phyloP scores from a whole-genome alignment of 2,329 filamentous ascomycete genomes.

The Neurospora crassa region DNA sequence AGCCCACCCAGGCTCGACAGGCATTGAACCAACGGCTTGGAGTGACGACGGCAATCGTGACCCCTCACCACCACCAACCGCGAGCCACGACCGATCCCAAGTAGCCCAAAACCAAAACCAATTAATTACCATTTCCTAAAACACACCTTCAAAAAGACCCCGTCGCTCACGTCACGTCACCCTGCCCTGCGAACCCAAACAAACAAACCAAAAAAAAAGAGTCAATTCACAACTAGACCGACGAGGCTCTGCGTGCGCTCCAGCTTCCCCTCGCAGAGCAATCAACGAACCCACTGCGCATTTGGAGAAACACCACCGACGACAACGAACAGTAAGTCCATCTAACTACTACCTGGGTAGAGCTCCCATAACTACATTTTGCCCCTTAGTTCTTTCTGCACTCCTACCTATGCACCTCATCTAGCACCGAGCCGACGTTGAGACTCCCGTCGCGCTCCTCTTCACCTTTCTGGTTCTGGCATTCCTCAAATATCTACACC shows the following conservation, averaged over 20 bases:
- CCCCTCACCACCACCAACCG: slow-evolving; percentile 14
- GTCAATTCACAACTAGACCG: background rate
- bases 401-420: background rate
- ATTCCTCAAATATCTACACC: background rate
- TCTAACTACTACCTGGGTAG: background rate
- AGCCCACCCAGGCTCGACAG: background rate
- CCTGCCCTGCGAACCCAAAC: slow-evolving; percentile 1
- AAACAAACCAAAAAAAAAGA: background rate
- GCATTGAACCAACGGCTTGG: background rate
- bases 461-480: background rate
- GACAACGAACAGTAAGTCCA: background rate
- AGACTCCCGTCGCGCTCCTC: background rate
- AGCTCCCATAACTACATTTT: background rate
- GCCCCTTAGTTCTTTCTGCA: background rate
- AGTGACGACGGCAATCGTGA: slow-evolving; percentile 7
- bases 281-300: background rate
- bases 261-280: background rate
- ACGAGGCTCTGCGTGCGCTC: background rate
- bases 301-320: background rate
- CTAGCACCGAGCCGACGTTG: background rate
- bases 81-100: slow-evolving; percentile 1
- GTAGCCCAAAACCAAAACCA: background rate
- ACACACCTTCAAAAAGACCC: slow-evolving; percentile 2
- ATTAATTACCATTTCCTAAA: background rate
- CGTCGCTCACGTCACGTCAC: slow-evolving; percentile 4